Conservation (phyloP, 805 yeast genomes). For the Metschnikowia arizonensis region DNA sequence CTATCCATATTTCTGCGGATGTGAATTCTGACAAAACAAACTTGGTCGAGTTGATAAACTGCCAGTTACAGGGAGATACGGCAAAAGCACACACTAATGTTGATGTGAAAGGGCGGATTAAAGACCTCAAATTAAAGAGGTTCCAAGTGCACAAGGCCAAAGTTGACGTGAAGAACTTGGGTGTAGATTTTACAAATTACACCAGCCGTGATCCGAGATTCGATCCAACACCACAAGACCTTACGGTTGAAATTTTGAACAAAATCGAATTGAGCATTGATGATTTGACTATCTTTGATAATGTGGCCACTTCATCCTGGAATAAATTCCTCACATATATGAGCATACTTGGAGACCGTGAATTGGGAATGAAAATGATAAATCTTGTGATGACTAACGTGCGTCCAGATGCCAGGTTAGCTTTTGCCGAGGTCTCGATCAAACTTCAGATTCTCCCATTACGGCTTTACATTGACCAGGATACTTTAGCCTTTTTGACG, state of each 20-base stretch:
- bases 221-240: conserved; percentile 28
- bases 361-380: conserved; percentile 62
- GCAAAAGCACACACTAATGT: conserved; percentile 21
- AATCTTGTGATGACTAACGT: conserved; percentile 50
- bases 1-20: conserved; percentile 67
- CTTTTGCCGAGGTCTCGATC: conserved; percentile 65
- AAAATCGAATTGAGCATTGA: conserved; percentile 46
- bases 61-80: conserved; percentile 27
- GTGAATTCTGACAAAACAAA: conserved; percentile 41
- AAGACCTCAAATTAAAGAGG: conserved; percentile 57
- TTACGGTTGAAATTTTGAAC: conserved; percentile 45
- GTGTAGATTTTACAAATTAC: conserved; percentile 42
- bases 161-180: conserved; percentile 53
- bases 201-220: conserved; percentile 47
- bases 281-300: conserved; percentile 64
- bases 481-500: conserved; percentile 77
- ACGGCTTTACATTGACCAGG: conserved; percentile 86
- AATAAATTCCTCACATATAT: conserved; percentile 71
- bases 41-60: conserved; percentile 53
- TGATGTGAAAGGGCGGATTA: conserved; percentile 31
- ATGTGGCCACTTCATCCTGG: conserved; percentile 87
- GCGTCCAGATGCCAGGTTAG: conserved; percentile 58
- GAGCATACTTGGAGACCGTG: conserved; percentile 67
- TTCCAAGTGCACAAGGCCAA: conserved; percentile 58
- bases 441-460: conserved; percentile 62